Evolutionary conservation across 345 rosid species (phyloP).

Genomic region (Acer saccharum): DNA sequence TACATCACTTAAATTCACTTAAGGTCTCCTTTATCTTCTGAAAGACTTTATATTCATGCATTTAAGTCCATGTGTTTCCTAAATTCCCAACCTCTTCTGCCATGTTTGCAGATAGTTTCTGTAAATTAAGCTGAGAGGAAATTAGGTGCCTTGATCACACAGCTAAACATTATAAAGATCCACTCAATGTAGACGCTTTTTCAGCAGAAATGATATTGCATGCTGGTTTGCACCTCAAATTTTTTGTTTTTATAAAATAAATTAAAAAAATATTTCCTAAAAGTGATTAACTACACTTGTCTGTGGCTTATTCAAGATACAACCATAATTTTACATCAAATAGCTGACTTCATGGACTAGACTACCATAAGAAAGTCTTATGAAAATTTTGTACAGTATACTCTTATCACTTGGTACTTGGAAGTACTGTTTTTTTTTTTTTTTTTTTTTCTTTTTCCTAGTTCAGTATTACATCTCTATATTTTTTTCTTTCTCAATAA

Average conservation of each 20-base stretch:
- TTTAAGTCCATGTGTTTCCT: background rate
- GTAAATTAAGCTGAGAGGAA: background rate
- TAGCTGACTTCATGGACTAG: background rate
- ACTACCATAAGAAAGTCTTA: background rate
- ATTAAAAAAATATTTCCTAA: background rate
- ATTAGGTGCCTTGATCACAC: background rate
- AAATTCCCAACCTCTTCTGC: background rate
- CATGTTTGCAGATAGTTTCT: background rate
- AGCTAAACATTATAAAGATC: background rate
- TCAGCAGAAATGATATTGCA: background rate
- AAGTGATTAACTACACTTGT: background rate
- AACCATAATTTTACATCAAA: constrained; percentile 6
- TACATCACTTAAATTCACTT: background rate
- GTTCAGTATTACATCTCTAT: background rate
- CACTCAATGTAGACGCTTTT: background rate
- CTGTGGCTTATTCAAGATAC: background rate
- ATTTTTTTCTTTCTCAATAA: background rate
- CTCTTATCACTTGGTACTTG: background rate
- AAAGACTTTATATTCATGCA: background rate
- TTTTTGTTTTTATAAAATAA: no score
- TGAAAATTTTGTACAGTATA: background rate
- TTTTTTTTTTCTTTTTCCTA: background rate
- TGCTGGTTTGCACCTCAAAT: background rate
- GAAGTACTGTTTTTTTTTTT: background rate
- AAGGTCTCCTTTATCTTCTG: background rate